A percentile compares a stretch with the other conserved stretches of the same genome.
These are phyloP conservation scores for Flaveria robusta DNA, from an alignment of 129 eudicot species.

Conservation along the genomic window DNA sequence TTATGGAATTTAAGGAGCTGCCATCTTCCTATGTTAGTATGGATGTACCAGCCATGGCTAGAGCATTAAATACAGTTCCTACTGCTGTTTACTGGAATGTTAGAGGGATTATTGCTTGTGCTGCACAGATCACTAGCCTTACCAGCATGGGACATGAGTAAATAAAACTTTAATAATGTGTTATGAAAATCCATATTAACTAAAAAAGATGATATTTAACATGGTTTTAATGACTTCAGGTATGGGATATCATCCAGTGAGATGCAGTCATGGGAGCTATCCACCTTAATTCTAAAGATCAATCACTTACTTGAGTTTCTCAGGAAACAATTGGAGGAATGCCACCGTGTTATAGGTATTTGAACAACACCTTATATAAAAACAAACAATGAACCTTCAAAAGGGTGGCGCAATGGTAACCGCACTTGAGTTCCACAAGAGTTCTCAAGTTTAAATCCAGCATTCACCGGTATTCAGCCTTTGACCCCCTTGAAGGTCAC, in stretches of 20 bases:
- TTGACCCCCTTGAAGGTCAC: no score
- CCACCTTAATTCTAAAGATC: slow-evolving; percentile 66
- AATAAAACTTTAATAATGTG: slow-evolving; percentile 20
- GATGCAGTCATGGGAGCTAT: slow-evolving; percentile 69
- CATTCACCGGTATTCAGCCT: no score
- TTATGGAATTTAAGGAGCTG: slow-evolving; percentile 61
- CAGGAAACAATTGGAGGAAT: slow-evolving; percentile 36
- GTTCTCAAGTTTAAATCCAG: no score
- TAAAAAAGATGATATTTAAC: slow-evolving; percentile 7
- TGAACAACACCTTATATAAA: background rate
- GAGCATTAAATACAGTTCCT: slow-evolving; percentile 60
- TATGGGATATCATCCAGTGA: slow-evolving; percentile 50
- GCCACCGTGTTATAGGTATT: slow-evolving; percentile 54
- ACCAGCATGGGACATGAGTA: slow-evolving; percentile 80
- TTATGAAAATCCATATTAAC: background rate
- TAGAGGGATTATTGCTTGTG: slow-evolving; percentile 64
- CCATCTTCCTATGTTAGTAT: slow-evolving; percentile 46
- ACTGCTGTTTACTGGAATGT: slow-evolving; percentile 80
- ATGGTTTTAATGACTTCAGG: slow-evolving; percentile 41
- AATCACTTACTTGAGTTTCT: slow-evolving; percentile 58
- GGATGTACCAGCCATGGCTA: slow-evolving; percentile 58
- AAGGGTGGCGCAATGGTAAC: no score
- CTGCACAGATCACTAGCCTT: slow-evolving; percentile 61
- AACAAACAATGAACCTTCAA: no score
- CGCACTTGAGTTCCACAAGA: no score